Evolutionary conservation across 2,329 filamentous ascomycete species (phyloP).

Genomic region (Phialophora verrucosa): DNA sequence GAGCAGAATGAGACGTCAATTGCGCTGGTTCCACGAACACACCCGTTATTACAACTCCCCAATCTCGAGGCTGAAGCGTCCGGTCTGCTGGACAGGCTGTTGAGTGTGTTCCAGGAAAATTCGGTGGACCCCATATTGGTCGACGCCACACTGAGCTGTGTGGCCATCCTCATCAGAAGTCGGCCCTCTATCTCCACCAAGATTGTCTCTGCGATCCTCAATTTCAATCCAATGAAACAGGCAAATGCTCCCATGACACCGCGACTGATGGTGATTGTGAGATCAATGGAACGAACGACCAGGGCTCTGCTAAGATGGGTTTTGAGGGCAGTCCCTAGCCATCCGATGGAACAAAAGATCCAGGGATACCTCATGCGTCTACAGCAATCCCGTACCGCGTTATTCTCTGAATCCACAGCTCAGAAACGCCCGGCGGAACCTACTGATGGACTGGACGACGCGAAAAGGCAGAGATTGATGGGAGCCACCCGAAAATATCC

Average conservation of each 20-base stretch:
- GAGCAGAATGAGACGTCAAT: slow-evolving; percentile 85
- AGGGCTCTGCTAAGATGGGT: slow-evolving; percentile 83
- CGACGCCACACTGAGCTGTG: slow-evolving; percentile 87
- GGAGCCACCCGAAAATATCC: slow-evolving; percentile 64
- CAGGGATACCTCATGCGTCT: slow-evolving; percentile 86
- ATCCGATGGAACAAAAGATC: slow-evolving; percentile 75
- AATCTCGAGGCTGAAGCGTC: slow-evolving; percentile 92
- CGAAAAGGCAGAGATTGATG: slow-evolving; percentile 79
- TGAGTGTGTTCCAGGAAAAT: slow-evolving; percentile 84
- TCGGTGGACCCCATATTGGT: slow-evolving; percentile 86
- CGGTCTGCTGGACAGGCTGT: slow-evolving; percentile 85
- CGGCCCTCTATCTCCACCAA: slow-evolving; percentile 82
- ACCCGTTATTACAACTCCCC: slow-evolving; percentile 76
- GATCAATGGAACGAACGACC: slow-evolving; percentile 93
- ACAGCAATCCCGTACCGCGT: slow-evolving; percentile 75
- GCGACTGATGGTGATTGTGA: slow-evolving; percentile 79
- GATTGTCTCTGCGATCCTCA: slow-evolving; percentile 82
- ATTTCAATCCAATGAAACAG: slow-evolving; percentile 87
- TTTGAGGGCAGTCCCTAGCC: slow-evolving; percentile 82
- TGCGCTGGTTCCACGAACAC: slow-evolving; percentile 80
- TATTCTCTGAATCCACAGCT: slow-evolving; percentile 71
- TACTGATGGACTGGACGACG: slow-evolving; percentile 71
- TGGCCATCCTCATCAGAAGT: slow-evolving; percentile 81
- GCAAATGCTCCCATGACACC: slow-evolving; percentile 78
- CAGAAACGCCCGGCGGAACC: slow-evolving; percentile 80